Evolutionary conservation across 78 protist species (phyloP).

Genomic region (Cyanophora paradoxa): DNA sequence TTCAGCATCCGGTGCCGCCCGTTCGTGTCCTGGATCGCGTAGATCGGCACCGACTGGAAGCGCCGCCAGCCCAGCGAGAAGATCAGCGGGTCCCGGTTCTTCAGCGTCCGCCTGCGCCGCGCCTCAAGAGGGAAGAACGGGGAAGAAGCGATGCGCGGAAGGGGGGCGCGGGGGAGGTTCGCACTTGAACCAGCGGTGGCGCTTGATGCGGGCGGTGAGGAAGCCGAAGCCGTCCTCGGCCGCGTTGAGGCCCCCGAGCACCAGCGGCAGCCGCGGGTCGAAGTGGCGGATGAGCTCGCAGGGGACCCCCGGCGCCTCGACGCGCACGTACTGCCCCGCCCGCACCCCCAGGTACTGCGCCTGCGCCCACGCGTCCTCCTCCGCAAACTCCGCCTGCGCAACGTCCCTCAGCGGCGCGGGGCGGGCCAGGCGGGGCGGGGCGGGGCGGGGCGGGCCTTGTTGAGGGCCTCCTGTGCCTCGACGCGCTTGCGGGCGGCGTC

Average conservation of each 20-base stretch:
- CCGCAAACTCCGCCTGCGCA: constrained; percentile 62
- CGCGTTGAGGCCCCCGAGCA: constrained; percentile 87
- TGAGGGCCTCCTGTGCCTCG: constrained; percentile 14
- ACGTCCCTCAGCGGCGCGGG: too few species aligned
- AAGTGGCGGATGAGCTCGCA: constrained; percentile 81
- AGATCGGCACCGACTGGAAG: constrained; percentile 85
- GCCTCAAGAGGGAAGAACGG: background rate
- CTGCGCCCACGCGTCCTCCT: constrained; percentile 34
- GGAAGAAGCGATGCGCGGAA: background rate
- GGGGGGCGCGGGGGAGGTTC: background rate
- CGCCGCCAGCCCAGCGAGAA: constrained; percentile 97
- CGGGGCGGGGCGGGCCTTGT: background rate
- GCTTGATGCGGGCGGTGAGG: constrained; percentile 73
- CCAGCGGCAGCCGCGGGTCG: constrained; percentile 73
- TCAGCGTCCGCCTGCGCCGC: constrained; percentile 57
- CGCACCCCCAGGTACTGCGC: constrained; percentile 45
- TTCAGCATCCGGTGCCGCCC: constrained; percentile 85
- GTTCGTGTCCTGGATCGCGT: constrained; percentile 66
- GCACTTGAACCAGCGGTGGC: constrained; percentile 97
- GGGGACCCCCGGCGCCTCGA: constrained; percentile 79
- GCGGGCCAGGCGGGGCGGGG: background rate
- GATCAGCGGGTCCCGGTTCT: constrained; percentile 92
- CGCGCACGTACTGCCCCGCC: constrained; percentile 90
- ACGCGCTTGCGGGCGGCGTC: background rate
- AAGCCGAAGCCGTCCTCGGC: constrained; percentile 84